These are phyloP conservation scores for Smallanthus sonchifolius DNA, from an alignment of 129 eudicot species.

Conservation along the genomic window DNA sequence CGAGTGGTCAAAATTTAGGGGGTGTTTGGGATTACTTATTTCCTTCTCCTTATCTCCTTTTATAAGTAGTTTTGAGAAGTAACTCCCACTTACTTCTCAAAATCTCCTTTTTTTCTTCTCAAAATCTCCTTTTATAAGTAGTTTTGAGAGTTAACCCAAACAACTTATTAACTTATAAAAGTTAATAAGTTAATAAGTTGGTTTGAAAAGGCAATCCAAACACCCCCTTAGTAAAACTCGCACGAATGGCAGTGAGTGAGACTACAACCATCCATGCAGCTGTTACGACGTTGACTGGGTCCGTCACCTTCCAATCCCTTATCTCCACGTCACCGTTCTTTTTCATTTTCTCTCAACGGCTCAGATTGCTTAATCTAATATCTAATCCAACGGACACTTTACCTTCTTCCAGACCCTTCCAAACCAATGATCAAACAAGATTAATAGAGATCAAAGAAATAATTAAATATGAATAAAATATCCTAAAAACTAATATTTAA, in stretches of 20 bases:
- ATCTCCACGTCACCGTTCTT: slow-evolving; percentile 37
- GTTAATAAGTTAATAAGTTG: no score
- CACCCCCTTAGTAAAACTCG: neutral
- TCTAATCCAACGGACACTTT: slow-evolving; percentile 24
- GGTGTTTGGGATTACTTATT: no score
- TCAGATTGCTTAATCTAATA: slow-evolving; percentile 18
- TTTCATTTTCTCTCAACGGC: slow-evolving; percentile 13
- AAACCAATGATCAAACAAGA: neutral
- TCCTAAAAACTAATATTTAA: neutral
- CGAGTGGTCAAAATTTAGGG: neutral
- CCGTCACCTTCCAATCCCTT: slow-evolving; percentile 29
- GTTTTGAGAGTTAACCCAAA: no score
- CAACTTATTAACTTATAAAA: no score
- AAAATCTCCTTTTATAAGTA: no score
- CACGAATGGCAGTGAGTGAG: neutral
- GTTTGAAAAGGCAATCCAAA: no score
- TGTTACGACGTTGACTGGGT: slow-evolving; percentile 26
- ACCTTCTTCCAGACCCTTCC: slow-evolving; percentile 43
- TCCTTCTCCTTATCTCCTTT: no score
- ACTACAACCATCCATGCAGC: neutral
- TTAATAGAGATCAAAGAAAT: neutral
- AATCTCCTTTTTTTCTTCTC: no score
- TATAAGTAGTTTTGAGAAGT: no score
- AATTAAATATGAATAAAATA: neutral
- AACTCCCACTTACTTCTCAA: no score